Evolutionary conservation across 192 early-diverging fungal species (phyloP).

Genomic region (Polychytrium aggregatum): DNA sequence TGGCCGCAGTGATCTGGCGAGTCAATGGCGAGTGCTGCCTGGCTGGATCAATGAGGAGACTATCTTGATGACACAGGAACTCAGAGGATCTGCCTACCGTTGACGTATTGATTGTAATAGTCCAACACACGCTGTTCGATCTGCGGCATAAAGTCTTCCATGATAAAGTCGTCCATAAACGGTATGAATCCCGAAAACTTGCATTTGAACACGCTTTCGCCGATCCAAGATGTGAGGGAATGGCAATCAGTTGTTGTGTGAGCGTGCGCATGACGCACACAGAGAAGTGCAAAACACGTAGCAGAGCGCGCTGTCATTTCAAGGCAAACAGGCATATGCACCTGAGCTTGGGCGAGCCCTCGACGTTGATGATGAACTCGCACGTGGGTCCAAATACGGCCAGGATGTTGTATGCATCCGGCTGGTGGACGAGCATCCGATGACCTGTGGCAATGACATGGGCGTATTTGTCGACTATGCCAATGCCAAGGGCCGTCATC

Average conservation of each 20-base stretch:
- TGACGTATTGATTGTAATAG: conserved; percentile 53
- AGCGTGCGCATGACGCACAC: background rate
- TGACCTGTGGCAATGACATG: conserved; percentile 47
- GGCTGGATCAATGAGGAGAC: too few relatives aligned
- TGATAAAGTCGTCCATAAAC: conserved; percentile 68
- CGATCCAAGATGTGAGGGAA: too few relatives aligned
- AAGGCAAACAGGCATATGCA: too few relatives aligned
- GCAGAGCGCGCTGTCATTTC: too few relatives aligned
- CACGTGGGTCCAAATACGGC: conserved; percentile 59
- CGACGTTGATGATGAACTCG: conserved; percentile 46
- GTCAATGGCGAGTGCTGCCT: too few relatives aligned
- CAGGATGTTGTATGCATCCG: conserved; percentile 59
- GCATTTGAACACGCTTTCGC: background rate
- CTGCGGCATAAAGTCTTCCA: conserved; percentile 71
- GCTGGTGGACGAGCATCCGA: conserved; percentile 46
- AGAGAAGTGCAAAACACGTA: too few relatives aligned
- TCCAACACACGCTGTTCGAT: conserved; percentile 75
- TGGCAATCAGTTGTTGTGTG: too few relatives aligned
- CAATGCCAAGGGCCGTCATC: conserved; percentile 8
- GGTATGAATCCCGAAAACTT: conserved; percentile 41
- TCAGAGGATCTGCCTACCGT: conserved; percentile 26
- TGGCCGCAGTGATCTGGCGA: conserved; percentile 33
- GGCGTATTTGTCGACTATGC: conserved; percentile 52
- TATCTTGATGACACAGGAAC: too few relatives aligned
- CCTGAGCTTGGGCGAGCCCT: conserved; percentile 35